A percentile compares a stretch with the other conserved stretches of the same genome.
Conservation (phyloP, 495 filamentous ascomycete species). For the Letharia columbiana region DNA sequence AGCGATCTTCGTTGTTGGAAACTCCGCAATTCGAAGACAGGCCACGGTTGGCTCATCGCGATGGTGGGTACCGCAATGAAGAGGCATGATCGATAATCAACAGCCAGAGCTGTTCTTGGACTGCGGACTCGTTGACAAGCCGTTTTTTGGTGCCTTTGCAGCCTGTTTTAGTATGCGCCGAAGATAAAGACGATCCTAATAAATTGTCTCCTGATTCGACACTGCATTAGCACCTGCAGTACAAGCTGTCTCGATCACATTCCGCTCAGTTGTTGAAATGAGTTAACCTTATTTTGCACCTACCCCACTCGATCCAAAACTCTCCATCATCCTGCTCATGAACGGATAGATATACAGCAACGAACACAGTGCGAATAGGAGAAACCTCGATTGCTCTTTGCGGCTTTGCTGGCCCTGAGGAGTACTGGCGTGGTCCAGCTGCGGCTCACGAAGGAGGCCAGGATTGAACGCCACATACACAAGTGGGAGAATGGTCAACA, state of each 20-base stretch:
- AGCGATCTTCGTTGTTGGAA: slow-evolving; percentile 27
- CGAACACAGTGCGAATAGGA: slow-evolving; percentile 20
- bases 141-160: too few species aligned
- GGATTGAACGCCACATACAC: slow-evolving; percentile 20
- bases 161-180: too few species aligned
- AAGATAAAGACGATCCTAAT: too few species aligned
- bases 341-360: slow-evolving; percentile 28
- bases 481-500: slow-evolving; percentile 27
- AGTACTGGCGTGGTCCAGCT: background rate
- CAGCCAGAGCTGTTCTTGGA: too few species aligned
- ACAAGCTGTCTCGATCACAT: slow-evolving; percentile 7
- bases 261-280: slow-evolving; percentile 13
- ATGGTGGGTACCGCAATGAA: slow-evolving; percentile 19
- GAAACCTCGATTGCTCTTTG: slow-evolving; percentile 18
- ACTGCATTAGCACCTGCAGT: slow-evolving; percentile 6
- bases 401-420: background rate
- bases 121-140: too few species aligned
- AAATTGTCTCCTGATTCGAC: background rate
- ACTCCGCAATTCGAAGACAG: slow-evolving; percentile 26
- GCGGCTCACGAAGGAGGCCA: slow-evolving; percentile 9
- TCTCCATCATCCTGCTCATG: slow-evolving; percentile 23
- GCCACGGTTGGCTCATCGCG: slow-evolving; percentile 28
- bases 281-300: background rate
- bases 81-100: slow-evolving; percentile 10
- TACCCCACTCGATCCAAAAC: slow-evolving; percentile 21